phyloP scores from a whole-genome alignment of 805 yeast species.

The Wickerhamiella sergipiensis region DNA sequence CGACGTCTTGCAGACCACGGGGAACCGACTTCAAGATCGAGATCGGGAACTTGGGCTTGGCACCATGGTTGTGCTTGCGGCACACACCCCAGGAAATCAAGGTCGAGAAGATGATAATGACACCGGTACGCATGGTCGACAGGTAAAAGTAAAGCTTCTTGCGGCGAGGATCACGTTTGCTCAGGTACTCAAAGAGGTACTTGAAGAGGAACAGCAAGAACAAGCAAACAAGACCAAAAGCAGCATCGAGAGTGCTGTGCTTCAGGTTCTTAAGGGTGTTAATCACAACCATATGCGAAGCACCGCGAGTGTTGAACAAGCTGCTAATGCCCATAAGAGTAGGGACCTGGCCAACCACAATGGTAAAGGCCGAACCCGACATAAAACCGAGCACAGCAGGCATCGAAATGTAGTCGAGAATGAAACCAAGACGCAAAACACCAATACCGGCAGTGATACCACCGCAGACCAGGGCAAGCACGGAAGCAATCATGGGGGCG shows the following conservation, averaged over 20 bases:
- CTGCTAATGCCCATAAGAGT: conserved; percentile 61
- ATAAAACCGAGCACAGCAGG: conserved; percentile 92
- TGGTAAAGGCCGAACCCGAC: conserved; percentile 85
- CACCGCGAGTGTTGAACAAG: conserved; percentile 53
- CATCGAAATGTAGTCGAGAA: conserved; percentile 75
- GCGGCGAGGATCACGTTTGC: conserved; percentile 48
- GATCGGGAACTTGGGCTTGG: conserved; percentile 31
- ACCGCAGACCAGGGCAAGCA: conserved; percentile 71
- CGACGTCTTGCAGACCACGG: conserved; percentile 64
- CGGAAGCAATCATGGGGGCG: conserved; percentile 68
- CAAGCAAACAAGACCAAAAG: conserved; percentile 70
- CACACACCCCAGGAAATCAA: conserved; percentile 69
- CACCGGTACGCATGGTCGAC: conserved; percentile 67
- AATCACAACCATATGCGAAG: conserved; percentile 59
- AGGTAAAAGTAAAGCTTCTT: conserved; percentile 51
- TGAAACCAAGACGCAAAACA: conserved; percentile 67
- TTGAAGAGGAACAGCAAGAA: conserved; percentile 63
- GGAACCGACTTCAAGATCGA: conserved; percentile 67
- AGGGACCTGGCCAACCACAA: conserved; percentile 77
- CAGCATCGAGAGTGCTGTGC: conserved; percentile 64
- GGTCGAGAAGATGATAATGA: conserved; percentile 70
- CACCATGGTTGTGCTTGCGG: conserved; percentile 28
- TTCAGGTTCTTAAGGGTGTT: conserved; percentile 59
- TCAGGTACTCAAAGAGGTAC: conserved; percentile 43
- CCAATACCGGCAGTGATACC: conserved; percentile 75